phyloP scores from a whole-genome alignment of 768 basidiomycete genomes.

The Tubosaeta brunneosetosa region DNA sequence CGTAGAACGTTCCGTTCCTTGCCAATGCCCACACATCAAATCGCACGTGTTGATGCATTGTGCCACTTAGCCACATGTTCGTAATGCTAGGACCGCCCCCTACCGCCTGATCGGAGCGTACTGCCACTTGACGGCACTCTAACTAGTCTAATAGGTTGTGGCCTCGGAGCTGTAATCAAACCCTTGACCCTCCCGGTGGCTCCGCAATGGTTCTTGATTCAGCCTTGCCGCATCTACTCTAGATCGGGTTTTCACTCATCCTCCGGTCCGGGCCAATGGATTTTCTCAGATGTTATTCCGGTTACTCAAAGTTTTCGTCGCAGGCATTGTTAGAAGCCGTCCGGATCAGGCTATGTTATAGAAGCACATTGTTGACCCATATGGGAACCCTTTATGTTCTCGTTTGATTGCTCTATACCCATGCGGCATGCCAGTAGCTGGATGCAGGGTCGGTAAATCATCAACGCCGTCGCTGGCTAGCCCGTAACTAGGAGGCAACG shows the following conservation, averaged over 20 bases:
- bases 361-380: background rate
- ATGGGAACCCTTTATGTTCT: conserved; percentile 3
- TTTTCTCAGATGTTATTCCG: conserved; percentile 1
- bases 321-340: background rate
- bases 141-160: background rate
- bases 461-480: conserved; percentile 32
- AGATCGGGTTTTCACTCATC: background rate
- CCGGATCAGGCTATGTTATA: background rate
- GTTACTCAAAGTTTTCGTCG: background rate
- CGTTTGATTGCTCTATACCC: conserved; percentile 1
- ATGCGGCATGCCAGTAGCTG: too few species aligned
- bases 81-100: background rate
- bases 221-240: background rate
- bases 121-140: too few species aligned
- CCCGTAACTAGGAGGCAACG: background rate
- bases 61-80: background rate
- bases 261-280: background rate
- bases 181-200: conserved; percentile 6
- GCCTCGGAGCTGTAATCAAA: background rate
- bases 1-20: background rate
- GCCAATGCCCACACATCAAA: background rate
- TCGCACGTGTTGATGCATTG: background rate
- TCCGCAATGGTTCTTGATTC: background rate
- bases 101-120: background rate
- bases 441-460: conserved; percentile 34